Percentiles rank a stretch among this genome's conserved stretches.
Conservation (phyloP, 345 rosid genomes). For the Dipteronia dyeriana region DNA sequence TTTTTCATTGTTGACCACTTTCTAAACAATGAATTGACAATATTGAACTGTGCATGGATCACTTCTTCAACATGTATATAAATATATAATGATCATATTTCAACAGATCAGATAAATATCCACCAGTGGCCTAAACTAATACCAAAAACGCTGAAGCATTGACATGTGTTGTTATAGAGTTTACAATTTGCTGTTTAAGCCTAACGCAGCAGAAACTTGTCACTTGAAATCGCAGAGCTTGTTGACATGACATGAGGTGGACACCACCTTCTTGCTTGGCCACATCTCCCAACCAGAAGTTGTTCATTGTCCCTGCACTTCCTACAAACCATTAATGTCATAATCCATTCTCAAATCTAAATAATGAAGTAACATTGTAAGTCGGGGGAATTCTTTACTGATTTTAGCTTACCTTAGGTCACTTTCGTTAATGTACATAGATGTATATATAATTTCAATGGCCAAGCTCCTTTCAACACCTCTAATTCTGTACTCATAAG, state of each 20-base stretch:
- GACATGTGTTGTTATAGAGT: too few relatives aligned
- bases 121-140: neutral
- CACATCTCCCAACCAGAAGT: neutral
- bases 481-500: neutral
- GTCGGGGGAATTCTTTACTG: neutral
- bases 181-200: too few relatives aligned
- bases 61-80: too few relatives aligned
- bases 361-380: neutral
- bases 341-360: slow-evolving; percentile 9
- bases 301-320: slow-evolving; percentile 13
- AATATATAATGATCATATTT: too few relatives aligned
- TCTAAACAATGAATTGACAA: too few relatives aligned
- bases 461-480: neutral
- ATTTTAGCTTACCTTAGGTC: neutral
- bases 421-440: neutral
- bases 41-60: too few relatives aligned
- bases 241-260: slow-evolving; percentile 17
- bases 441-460: neutral
- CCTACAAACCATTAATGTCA: slow-evolving; percentile 17
- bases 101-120: neutral
- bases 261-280: slow-evolving; percentile 5
- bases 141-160: too few relatives aligned
- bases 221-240: neutral
- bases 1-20: too few relatives aligned
- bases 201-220: neutral